These are phyloP conservation scores for Fomes fomentarius DNA, from an alignment of 1,284 basidiomycete genomes.

Conservation along the genomic window DNA sequence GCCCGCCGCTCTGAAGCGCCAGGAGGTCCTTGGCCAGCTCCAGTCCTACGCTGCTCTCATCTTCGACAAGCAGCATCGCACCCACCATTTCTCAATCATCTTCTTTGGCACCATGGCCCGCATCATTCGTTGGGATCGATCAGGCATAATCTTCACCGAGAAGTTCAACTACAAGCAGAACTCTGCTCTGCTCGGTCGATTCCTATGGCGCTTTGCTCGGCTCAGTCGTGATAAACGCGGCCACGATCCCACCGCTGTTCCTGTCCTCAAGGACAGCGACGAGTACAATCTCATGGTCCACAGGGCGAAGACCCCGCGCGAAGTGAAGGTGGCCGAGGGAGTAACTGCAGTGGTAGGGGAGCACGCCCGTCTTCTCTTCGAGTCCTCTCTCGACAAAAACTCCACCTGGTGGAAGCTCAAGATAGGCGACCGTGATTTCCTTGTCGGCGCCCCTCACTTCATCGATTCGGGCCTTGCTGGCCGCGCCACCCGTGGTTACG, in stretches of 20 bases:
- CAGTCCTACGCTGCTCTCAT: conserved; percentile 1
- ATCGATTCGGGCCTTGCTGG: conserved; percentile 1
- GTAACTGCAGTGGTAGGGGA: not conserved
- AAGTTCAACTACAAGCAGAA: conserved; percentile 2
- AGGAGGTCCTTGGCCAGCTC: conserved; percentile 1
- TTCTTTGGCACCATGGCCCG: conserved; percentile 4
- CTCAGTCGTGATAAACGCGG: too few species aligned
- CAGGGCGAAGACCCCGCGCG: not conserved
- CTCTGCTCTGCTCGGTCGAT: not conserved
- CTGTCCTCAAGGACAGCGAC: not conserved
- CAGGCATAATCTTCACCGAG: not conserved
- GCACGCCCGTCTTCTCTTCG: too few species aligned
- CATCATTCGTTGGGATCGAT: conserved; percentile 1
- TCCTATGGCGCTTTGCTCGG: not conserved
- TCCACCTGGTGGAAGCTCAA: not conserved
- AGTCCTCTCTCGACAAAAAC: not conserved
- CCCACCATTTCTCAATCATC: conserved; percentile 1
- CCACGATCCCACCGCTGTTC: too few species aligned
- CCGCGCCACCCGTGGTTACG: conserved; percentile 3
- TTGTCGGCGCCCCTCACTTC: conserved; percentile 10
- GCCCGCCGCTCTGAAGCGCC: not conserved
- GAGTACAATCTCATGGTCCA: not conserved
- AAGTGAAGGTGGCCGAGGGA: not conserved
- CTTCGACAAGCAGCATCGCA: conserved; percentile 7
- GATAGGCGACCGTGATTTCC: not conserved